Evolutionary conservation across 129 eudicot species (phyloP), one percentile per base, ranked within the genome.

Genomic region (Gnaphalium uliginosum): DNA sequence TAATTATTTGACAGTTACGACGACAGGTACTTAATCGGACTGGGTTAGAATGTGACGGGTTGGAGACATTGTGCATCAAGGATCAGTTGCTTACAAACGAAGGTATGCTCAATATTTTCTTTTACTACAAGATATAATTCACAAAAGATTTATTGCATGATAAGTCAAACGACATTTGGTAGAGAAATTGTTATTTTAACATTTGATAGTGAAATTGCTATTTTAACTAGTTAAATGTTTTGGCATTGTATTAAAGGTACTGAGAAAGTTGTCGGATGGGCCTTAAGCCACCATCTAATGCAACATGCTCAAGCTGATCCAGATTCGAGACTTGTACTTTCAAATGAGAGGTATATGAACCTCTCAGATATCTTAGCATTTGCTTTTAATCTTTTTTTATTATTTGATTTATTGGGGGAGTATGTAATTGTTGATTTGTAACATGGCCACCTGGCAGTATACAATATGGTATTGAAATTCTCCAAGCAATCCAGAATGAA

Each of bases 201-300:
- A 56, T 56, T 56, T 56, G 61, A 43, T 43, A 46, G 53, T 69
- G 27, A 70, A 32, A 53, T n/a, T 39, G 24, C 21, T 33, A 50
- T 58, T 19, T 30, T 32, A 61, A 59, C 58, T 32, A 33, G 58
- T 24, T 56, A 27, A 24, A 9, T 66, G 25, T 53, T 79, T 76
- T 79, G 75, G 54, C 68, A 48, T 18, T 50, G 26, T 74, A 29
- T 57, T 80, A 82, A 81, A 94, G 98, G 91, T 80, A 93, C 96
- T 25, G 97, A 88, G 85, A 94, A 94, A 86, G 87, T 90, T 19
- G 86, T 94, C 25, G 98, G 97, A 25, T 94, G 97, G 97, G 98
- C 97, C 83, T 69, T 94, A 69, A 86, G 93, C 74, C 87, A 90
- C 81, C 91, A 88, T 77, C 41, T 90, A 72, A 90, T 88, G 97